Evolutionary conservation across 164 flowering plant genomes (phyloP), one percentile per base, ranked within the genome.

Genomic region (Nymphaea thermarum): DNA sequence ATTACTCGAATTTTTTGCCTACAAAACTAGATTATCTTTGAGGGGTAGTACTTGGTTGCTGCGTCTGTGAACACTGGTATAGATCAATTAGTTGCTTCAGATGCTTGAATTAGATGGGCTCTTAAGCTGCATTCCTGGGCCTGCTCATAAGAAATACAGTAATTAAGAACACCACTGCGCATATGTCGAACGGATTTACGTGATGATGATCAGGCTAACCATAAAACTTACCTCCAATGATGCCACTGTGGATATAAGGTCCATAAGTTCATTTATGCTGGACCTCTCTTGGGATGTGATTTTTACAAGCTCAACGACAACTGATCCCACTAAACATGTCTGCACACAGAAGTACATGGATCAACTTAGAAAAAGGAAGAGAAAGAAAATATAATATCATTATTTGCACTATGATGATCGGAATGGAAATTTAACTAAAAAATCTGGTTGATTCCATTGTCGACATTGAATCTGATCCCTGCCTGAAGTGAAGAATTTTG

Each of bases 41-140:
- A 25, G n/a, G n/a, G n/a, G n/a, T n/a, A n/a, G n/a, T 25, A 25
- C 36, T 25, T 25, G 36, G 36, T 1, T 25, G 36, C 36, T 25
- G 36, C 36, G 1, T 25, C 1, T 25, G 36, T 25, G 36, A 25
- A 25, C 36, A 0, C 36, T 3, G 55, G 11, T 47, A 7, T 4
- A 47, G 55, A 47, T 47, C 11, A 47, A 47, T 6, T 47, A 47
- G 55, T 47, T 47, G 11, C 12, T 47, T 45, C 11, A 47, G 2
- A 47, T 68, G 66, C 76, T 78, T 82, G 87, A 42, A 85, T 72
- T 65, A 79, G 64, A 66, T 80, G 72, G 10, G 64, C 72, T 65
- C 78, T 78, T 60, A 84, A 42, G 65, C 81, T 81, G 62, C 70
- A 65, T 77, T 85, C 88, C 41, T 70, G 45, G n/a, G 65, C 88